Base-by-base conservation (phyloP, 805 yeast species). In the Yarrowia sp. region DNA sequence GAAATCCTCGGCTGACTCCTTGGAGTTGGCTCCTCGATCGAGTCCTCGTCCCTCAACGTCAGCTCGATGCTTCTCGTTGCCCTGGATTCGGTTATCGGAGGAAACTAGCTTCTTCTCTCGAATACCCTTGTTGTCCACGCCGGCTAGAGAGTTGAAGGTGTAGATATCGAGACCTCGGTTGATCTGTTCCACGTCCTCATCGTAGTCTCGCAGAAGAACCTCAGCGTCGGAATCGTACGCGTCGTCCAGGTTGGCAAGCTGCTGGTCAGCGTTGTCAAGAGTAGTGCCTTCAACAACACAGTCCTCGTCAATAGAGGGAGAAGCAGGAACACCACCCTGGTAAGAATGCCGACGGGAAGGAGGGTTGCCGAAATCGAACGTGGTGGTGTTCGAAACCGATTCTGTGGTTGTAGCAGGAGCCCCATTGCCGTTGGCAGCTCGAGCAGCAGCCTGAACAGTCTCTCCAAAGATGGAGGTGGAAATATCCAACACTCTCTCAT, bases 71-170 rank as follows among this genome's bases (percentile, higher is more conserved):
- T 76, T 77, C n/a, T 79, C 79, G 73, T 84, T 89, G 43, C 87
- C 86, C 59, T 87, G 87, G 43, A 93, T 87, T 75, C 98, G 85
- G 0, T 93, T 84, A 77, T 94, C 98, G 0, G 88, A 83, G 9
- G 97, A 91, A 67, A 87, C 86, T 68, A 87, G 86, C 79, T 94
- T 94, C 75, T 85, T 86, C 70, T 92, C 97, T 69, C 97, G 81
- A 22, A 94, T 84, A 66, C 98, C 98, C 48, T 81, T 79, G 75
- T 94, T 94, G 38, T 91, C 97, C 69, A 84, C 89, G 38, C 98
- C 97, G 0, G 97, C 96, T 74, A 96, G 83, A 75, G 91, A 87
- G 77, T 93, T 94, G 79, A 93, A 94, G 0, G 97, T 73, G 65
- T 77, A 63, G 41, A 63, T 49, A 26, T 49, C 56, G 19, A 63